phyloP scores from a whole-genome alignment of 805 yeast genomes.

The Wickerhamiella kazuoi region DNA sequence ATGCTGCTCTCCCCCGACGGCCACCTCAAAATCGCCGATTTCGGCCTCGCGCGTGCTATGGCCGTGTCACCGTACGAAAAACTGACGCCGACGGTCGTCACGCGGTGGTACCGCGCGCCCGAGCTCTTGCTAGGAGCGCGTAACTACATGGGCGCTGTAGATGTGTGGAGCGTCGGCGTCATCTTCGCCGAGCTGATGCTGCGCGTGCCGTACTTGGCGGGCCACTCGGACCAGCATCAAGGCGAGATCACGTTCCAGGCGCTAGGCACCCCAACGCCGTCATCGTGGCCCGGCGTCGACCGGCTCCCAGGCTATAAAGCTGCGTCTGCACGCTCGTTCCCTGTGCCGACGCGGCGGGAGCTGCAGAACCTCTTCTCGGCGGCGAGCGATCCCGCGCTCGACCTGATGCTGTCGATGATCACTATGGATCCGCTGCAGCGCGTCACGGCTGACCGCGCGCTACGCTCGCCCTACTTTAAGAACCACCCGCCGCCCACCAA shows the following conservation, averaged over 20 bases:
- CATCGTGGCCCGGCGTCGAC: slow-evolving; percentile 78
- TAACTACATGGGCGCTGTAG: slow-evolving; percentile 78
- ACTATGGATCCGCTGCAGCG: slow-evolving; percentile 64
- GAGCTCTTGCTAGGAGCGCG: slow-evolving; percentile 77
- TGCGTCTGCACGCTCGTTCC: slow-evolving; percentile 33
- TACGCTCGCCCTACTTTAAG: slow-evolving; percentile 47
- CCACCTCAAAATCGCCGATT: slow-evolving; percentile 85
- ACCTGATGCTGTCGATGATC: slow-evolving; percentile 54
- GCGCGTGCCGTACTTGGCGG: slow-evolving; percentile 88
- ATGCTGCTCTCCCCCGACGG: slow-evolving; percentile 76
- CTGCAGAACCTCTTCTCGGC: slow-evolving; percentile 72
- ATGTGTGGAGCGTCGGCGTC: slow-evolving; percentile 91
- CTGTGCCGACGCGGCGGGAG: slow-evolving; percentile 68
- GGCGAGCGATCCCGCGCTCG: slow-evolving; percentile 71
- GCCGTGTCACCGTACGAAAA: slow-evolving; percentile 45
- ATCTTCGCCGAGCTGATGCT: slow-evolving; percentile 94
- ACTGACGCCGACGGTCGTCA: slow-evolving; percentile 85
- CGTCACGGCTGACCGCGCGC: slow-evolving; percentile 43
- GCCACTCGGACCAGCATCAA: slow-evolving; percentile 78
- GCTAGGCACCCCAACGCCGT: slow-evolving; percentile 87
- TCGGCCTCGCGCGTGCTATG: slow-evolving; percentile 78
- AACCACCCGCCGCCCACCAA: slow-evolving; percentile 63
- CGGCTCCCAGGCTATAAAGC: slow-evolving; percentile 48
- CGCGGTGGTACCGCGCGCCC: slow-evolving; percentile 96
- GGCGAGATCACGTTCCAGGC: slow-evolving; percentile 88